These are phyloP conservation scores for Calophaca sinica DNA, from an alignment of 306 rosid species.

Conservation along the genomic window DNA sequence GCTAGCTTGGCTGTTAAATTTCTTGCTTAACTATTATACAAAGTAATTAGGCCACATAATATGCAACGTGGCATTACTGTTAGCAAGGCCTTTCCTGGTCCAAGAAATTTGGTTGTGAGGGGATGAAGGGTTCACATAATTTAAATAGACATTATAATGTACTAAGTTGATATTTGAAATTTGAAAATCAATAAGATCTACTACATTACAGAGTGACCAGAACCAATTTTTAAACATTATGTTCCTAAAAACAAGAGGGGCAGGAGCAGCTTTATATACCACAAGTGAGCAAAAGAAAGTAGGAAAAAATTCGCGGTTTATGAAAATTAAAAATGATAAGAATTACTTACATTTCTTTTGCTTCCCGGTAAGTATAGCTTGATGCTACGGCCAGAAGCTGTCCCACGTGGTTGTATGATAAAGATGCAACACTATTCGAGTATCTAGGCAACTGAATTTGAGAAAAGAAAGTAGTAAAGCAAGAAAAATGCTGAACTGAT, in stretches of 20 bases:
- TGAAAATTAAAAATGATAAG: conserved; percentile 23
- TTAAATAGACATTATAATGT: neutral
- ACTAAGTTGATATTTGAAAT: neutral
- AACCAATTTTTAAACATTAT: neutral
- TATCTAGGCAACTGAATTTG: conserved; percentile 68
- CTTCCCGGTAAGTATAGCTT: conserved; percentile 79
- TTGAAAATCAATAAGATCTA: conserved; percentile 27
- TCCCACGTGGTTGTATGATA: conserved; percentile 74
- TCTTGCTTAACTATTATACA: conserved; percentile 10
- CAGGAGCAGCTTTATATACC: neutral
- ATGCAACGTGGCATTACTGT: conserved; percentile 8
- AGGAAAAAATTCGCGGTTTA: conserved; percentile 15
- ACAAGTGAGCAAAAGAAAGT: conserved; percentile 8
- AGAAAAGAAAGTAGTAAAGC: conserved; percentile 16
- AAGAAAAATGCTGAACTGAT: conserved; percentile 2
- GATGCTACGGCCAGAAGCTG: conserved; percentile 85
- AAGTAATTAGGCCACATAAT: conserved; percentile 11
- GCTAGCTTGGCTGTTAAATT: neutral
- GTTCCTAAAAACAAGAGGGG: conserved; percentile 2
- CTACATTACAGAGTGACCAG: neutral
- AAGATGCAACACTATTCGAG: conserved; percentile 82
- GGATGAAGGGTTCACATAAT: conserved; percentile 23
- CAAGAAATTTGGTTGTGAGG: neutral
- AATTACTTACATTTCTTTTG: conserved; percentile 69
- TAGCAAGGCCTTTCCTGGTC: conserved; percentile 10